phyloP scores from a whole-genome alignment of 2,329 filamentous ascomycete genomes.

The Xylariaceae sp. region DNA sequence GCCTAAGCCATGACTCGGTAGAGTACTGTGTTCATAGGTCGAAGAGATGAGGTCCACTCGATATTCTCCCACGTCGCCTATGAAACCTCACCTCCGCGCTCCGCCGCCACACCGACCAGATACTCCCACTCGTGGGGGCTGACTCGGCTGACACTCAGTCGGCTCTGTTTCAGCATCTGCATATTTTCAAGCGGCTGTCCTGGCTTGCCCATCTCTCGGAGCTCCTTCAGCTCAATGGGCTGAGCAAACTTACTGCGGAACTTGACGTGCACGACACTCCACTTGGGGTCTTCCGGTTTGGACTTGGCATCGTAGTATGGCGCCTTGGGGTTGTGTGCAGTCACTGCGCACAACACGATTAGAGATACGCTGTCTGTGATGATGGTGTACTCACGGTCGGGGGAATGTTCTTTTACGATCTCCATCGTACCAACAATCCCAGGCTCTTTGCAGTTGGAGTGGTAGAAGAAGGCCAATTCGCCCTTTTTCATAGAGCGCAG shows the following conservation, averaged over 20 bases:
- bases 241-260: slow-evolving; percentile 79
- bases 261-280: slow-evolving; percentile 85
- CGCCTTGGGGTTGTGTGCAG: slow-evolving; percentile 65
- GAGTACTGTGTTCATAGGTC: too few species aligned
- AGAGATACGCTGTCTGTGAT: slow-evolving; percentile 1
- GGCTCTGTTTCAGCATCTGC: slow-evolving; percentile 77
- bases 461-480: slow-evolving; percentile 94
- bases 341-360: slow-evolving; percentile 43
- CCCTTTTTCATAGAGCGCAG: slow-evolving; percentile 87
- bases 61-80: background rate
- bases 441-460: slow-evolving; percentile 86
- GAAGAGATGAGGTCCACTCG: background rate
- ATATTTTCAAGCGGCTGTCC: slow-evolving; percentile 63
- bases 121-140: slow-evolving; percentile 60
- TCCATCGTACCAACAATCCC: slow-evolving; percentile 87
- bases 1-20: slow-evolving; percentile 17
- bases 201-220: slow-evolving; percentile 58
- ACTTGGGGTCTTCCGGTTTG: slow-evolving; percentile 65
- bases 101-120: slow-evolving; percentile 49
- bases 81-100: slow-evolving; percentile 24
- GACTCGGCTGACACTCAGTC: slow-evolving; percentile 76
- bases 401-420: slow-evolving; percentile 76
- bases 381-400: slow-evolving; percentile 59
- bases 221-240: slow-evolving; percentile 65
- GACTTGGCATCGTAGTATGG: slow-evolving; percentile 84